Evolutionary conservation across 169 alveolate genomes (phyloP).

Genomic region (Babesia caballi): DNA sequence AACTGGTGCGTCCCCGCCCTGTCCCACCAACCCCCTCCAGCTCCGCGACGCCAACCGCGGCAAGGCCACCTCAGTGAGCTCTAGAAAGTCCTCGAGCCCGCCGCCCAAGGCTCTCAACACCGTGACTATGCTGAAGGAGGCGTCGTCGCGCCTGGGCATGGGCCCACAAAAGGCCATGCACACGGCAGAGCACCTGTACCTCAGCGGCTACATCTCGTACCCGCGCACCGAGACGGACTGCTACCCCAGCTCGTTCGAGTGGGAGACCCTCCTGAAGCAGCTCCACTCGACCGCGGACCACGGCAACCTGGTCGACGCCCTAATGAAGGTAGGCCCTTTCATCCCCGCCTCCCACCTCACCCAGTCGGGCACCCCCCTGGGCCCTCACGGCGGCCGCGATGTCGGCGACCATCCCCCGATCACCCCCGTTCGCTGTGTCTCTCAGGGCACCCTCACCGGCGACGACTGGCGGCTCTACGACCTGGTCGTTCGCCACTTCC

Average conservation of each 20-base stretch:
- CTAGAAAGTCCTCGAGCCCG: background rate
- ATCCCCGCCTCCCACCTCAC: slow-evolving; percentile 39
- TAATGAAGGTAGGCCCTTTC: background rate
- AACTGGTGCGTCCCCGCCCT: background rate
- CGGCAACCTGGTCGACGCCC: background rate
- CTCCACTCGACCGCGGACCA: slow-evolving; percentile 31
- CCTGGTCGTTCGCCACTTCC: slow-evolving; percentile 28
- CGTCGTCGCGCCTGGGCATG: slow-evolving; percentile 84
- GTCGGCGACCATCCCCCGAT: slow-evolving; percentile 97
- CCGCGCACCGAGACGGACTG: slow-evolving; percentile 95
- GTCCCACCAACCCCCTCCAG: background rate
- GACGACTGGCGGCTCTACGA: slow-evolving; percentile 28
- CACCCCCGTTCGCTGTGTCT: slow-evolving; percentile 81
- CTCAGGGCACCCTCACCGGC: slow-evolving; percentile 6
- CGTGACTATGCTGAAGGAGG: slow-evolving; percentile 87
- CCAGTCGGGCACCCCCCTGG: slow-evolving; percentile 55
- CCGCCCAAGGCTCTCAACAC: slow-evolving; percentile 91
- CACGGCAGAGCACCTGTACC: slow-evolving; percentile 92
- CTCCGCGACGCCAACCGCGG: background rate
- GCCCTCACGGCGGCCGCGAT: slow-evolving; percentile 83
- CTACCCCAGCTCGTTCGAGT: slow-evolving; percentile 85
- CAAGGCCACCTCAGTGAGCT: background rate
- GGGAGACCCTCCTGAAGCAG: background rate
- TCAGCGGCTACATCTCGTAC: slow-evolving; percentile 90
- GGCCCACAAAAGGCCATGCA: slow-evolving; percentile 88